Evolutionary conservation across 2,329 filamentous ascomycete species (phyloP).

Genomic region (Trichoderma hamatum): DNA sequence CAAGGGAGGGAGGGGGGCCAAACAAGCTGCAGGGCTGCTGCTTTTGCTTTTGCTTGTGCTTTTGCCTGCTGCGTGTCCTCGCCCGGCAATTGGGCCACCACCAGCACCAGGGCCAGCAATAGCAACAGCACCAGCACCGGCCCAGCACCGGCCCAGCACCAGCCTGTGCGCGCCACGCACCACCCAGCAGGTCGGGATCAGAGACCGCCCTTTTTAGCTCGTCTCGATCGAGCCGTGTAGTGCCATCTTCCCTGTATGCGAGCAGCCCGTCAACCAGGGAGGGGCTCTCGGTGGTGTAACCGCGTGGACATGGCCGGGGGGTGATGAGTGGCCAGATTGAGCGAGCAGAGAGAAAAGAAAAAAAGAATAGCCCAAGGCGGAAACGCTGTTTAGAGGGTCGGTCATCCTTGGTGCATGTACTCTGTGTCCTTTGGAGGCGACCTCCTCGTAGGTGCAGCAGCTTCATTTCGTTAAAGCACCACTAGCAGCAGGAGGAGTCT

Average conservation of each 20-base stretch:
- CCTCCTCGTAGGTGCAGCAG: neutral
- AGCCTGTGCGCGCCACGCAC: constrained; percentile 22
- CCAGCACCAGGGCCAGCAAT: too few relatives aligned
- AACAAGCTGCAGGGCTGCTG: constrained; percentile 18
- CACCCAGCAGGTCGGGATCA: constrained; percentile 26
- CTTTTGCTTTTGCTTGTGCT: too few relatives aligned
- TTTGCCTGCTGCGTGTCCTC: constrained; percentile 21
- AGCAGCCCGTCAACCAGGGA: neutral
- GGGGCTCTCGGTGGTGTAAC: constrained; percentile 12
- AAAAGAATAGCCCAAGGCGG: neutral
- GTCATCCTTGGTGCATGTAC: neutral
- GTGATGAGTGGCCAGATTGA: neutral
- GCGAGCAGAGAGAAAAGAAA: neutral
- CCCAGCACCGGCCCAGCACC: too few relatives aligned
- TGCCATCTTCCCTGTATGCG: constrained; percentile 14
- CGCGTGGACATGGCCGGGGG: constrained; percentile 5
- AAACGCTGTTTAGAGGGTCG: neutral
- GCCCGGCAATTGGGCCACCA: constrained; percentile 25
- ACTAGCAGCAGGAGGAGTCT: neutral
- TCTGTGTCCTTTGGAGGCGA: neutral
- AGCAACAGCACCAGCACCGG: too few relatives aligned
- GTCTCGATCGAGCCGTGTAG: constrained; percentile 22
- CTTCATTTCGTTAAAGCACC: neutral
- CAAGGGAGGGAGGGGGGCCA: constrained; percentile 4
- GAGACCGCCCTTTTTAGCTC: constrained; percentile 28